Conservation (phyloP, 148 eudicot species). For the Bassia scoparia region DNA sequence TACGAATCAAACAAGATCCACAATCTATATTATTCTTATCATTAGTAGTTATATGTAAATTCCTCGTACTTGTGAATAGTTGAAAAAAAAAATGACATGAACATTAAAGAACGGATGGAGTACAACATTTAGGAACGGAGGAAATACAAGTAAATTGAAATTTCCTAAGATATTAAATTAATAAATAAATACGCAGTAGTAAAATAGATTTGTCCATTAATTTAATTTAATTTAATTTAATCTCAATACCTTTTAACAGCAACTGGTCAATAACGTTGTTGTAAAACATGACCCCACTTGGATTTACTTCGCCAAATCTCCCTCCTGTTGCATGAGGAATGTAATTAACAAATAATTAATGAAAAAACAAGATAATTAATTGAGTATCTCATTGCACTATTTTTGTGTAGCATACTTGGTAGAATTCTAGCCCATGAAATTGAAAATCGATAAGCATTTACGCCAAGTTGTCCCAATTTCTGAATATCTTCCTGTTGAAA, state of each 20-base stretch:
- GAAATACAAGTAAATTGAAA: too few relatives aligned
- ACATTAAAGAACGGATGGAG: too few relatives aligned
- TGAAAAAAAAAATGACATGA: too few relatives aligned
- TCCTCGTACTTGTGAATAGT: too few relatives aligned
- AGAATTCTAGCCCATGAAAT: conserved; percentile 80
- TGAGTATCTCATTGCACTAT: not conserved
- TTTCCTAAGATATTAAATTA: too few relatives aligned
- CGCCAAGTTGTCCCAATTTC: conserved; percentile 55
- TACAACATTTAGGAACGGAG: too few relatives aligned
- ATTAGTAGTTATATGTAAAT: too few relatives aligned
- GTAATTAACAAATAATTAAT: not conserved
- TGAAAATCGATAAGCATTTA: conserved; percentile 74
- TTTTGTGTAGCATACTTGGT: conserved; percentile 41
- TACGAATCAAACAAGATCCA: too few relatives aligned
- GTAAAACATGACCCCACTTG: conserved; percentile 54
- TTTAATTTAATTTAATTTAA: too few relatives aligned
- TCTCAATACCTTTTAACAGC: conserved; percentile 44
- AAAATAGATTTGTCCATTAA: too few relatives aligned
- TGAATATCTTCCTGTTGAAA: conserved; percentile 65
- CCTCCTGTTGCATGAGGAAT: conserved; percentile 39
- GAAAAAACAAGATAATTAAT: not conserved
- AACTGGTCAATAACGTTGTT: conserved; percentile 57
- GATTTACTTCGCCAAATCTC: conserved; percentile 53
- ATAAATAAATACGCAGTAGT: too few relatives aligned
- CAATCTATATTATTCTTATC: too few relatives aligned